These are phyloP conservation scores for Coemansia sp. DNA, from an alignment of 192 early-diverging fungal genomes.

Conservation along the genomic window DNA sequence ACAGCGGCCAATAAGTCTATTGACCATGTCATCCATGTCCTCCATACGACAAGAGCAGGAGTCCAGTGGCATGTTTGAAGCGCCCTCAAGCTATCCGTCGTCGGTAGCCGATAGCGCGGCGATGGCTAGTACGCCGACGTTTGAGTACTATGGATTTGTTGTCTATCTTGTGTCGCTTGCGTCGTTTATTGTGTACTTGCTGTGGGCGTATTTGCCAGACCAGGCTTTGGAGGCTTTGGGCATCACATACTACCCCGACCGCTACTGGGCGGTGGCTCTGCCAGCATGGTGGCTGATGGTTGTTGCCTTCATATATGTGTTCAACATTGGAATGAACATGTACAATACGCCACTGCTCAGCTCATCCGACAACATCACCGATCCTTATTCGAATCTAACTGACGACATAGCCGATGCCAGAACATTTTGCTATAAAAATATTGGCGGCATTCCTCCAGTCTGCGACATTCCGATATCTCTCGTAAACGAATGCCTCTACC, in stretches of 20 bases:
- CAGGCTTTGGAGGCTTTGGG: constrained; percentile 65
- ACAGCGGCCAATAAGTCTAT: constrained; percentile 12
- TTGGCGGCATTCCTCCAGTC: constrained; percentile 50
- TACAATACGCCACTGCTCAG: constrained; percentile 74
- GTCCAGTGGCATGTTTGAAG: constrained; percentile 18
- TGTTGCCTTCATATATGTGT: constrained; percentile 70
- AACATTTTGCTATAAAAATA: constrained; percentile 29
- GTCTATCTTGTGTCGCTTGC: constrained; percentile 79
- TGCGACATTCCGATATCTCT: constrained; percentile 59
- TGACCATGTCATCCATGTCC: constrained; percentile 19
- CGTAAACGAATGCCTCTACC: constrained; percentile 71
- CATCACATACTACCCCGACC: constrained; percentile 83
- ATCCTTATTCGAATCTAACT: constrained; percentile 49
- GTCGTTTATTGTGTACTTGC: constrained; percentile 70
- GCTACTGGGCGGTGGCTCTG: constrained; percentile 80
- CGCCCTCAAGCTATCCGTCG: constrained; percentile 23
- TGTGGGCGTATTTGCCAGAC: constrained; percentile 85
- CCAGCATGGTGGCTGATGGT: constrained; percentile 76
- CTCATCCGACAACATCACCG: constrained; percentile 73
- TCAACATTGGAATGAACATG: constrained; percentile 77
- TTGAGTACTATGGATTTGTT: constrained; percentile 89
- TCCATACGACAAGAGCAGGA: constrained; percentile 25
- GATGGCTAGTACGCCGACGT: constrained; percentile 67
- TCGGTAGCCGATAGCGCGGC: constrained; percentile 18
- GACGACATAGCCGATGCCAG: constrained; percentile 17